A percentile compares a stretch with the other conserved stretches of the same genome.
phyloP scores from a whole-genome alignment of 2,329 filamentous ascomycete genomes.

The Rasamsonia emersonii region DNA sequence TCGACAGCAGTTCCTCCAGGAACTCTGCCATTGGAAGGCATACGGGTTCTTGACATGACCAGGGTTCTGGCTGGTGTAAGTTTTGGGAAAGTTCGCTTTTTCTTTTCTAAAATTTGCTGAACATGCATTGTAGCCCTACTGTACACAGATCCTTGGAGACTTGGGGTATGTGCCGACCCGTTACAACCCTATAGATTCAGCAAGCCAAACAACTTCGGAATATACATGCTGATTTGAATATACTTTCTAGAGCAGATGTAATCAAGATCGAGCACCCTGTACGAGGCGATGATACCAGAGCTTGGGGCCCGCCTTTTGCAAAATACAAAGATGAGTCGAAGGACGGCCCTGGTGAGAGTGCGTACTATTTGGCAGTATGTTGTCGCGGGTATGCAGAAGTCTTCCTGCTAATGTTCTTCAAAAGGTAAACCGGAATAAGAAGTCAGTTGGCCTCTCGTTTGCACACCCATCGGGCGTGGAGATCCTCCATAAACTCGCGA shows the following conservation, averaged over 20 bases:
- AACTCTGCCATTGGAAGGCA: constrained; percentile 67
- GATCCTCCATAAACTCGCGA: constrained; percentile 76
- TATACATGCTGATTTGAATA: constrained; percentile 11
- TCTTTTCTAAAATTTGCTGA: constrained; percentile 8
- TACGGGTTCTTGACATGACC: constrained; percentile 92
- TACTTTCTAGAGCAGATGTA: constrained; percentile 68
- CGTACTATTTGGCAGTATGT: constrained; percentile 81
- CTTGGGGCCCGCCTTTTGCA: constrained; percentile 94
- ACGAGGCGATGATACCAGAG: constrained; percentile 84
- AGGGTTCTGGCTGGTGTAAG: constrained; percentile 86
- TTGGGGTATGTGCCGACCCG: constrained; percentile 60
- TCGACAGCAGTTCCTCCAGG: constrained; percentile 38
- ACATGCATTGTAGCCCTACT: constrained; percentile 64
- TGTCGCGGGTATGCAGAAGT: background rate
- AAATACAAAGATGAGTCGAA: constrained; percentile 54
- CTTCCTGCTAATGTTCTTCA: background rate
- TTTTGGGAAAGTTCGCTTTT: too few species aligned
- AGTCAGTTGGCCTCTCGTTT: constrained; percentile 85
- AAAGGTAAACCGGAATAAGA: constrained; percentile 94
- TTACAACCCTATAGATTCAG: too few species aligned
- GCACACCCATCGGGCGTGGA: constrained; percentile 74
- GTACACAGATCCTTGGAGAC: constrained; percentile 92
- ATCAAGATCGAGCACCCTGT: constrained; percentile 96
- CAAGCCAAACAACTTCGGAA: too few species aligned
- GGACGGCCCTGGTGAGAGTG: constrained; percentile 73